Base-by-base conservation (phyloP, 495 filamentous ascomycete genomes). In the Podospora sp. region DNA sequence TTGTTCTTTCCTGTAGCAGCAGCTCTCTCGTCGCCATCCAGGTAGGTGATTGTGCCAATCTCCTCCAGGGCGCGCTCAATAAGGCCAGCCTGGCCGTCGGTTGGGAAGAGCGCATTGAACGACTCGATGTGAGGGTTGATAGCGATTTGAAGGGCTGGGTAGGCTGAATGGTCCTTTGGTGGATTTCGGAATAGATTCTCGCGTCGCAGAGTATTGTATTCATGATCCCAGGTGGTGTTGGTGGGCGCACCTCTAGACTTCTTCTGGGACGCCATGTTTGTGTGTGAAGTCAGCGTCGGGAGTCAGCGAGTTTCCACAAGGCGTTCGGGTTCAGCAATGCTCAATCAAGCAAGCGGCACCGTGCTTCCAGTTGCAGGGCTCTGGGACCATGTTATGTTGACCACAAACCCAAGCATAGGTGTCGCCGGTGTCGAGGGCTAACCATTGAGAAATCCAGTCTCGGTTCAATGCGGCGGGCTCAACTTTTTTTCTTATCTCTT, bases 91-190 rank as follows among this genome's bases (percentile, higher is more conserved):
- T 85, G 84, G 69, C 80, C 84, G 66, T 79, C 73, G 71, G 80
- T 81, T 16, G 88, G 88, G 72, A 97, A 93, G 49, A 97, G 81
- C n/a, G 91, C 90, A 82, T 99, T 96, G 87, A 97, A 98, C 9
- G 95, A 94, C 68, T 97, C 88, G 74, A 97, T 88, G 76, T 99
- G 95, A 35, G 95, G 95, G 65, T 89, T 83, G 67, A 97, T 87
- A 1, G 94, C 91, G 50, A 85, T 87, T 57, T 92, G 89, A 55
- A 99, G 85, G 14, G 91, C 86, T 3, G 95, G 95, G 75, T 95
- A 98, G 61, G 95, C 92, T 16, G 93, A 90, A 57, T 86, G 88
- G 72, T 97, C 93, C 72, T 85, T 89, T 1, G 95, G 94, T 1
- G 95, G 94, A 68, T 94, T 87, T 71, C 86, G 84, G 75, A 97